Percentiles rank a stretch among this genome's conserved stretches.
Evolutionary conservation across 78 protist genomes (phyloP).

Genomic region (Protostelium mycophagum): DNA sequence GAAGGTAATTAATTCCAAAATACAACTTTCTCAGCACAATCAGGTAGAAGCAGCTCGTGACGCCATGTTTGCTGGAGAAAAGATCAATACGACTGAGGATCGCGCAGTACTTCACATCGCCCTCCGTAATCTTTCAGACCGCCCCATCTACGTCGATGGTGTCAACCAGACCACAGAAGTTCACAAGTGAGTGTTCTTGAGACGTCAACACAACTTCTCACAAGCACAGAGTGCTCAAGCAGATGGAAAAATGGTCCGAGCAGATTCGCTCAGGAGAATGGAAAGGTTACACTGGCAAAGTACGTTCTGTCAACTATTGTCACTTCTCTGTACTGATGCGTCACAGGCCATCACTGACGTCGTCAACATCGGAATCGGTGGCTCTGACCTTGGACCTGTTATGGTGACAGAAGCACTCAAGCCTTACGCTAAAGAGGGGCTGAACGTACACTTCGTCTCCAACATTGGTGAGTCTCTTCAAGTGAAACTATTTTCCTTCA

Average conservation of each 20-base stretch:
- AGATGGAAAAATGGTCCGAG: slow-evolving; percentile 53
- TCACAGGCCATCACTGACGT: slow-evolving; percentile 86
- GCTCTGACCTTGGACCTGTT: slow-evolving; percentile 94
- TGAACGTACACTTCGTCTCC: slow-evolving; percentile 82
- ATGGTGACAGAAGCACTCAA: slow-evolving; percentile 92
- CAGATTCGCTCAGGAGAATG: slow-evolving; percentile 81
- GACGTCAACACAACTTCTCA: background rate
- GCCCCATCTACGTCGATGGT: slow-evolving; percentile 84
- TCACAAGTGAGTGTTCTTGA: slow-evolving; percentile 8
- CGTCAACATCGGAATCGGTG: slow-evolving; percentile 95
- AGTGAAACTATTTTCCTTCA: background rate
- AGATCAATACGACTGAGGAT: slow-evolving; percentile 90
- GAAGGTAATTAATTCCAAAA: background rate
- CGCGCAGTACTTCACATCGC: slow-evolving; percentile 95
- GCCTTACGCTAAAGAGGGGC: slow-evolving; percentile 56
- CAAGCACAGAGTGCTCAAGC: slow-evolving; percentile 16
- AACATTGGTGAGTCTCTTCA: slow-evolving; percentile 87
- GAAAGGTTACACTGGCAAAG: slow-evolving; percentile 88
- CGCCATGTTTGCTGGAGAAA: slow-evolving; percentile 84
- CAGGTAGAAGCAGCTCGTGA: slow-evolving; percentile 49
- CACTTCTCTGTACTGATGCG: no score
- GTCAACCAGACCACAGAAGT: slow-evolving; percentile 88
- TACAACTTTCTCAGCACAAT: background rate
- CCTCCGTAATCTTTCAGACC: slow-evolving; percentile 73
- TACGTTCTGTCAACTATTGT: no score